Evolutionary conservation across 495 filamentous ascomycete species (phyloP).

Genomic region (Xylaria longipes): DNA sequence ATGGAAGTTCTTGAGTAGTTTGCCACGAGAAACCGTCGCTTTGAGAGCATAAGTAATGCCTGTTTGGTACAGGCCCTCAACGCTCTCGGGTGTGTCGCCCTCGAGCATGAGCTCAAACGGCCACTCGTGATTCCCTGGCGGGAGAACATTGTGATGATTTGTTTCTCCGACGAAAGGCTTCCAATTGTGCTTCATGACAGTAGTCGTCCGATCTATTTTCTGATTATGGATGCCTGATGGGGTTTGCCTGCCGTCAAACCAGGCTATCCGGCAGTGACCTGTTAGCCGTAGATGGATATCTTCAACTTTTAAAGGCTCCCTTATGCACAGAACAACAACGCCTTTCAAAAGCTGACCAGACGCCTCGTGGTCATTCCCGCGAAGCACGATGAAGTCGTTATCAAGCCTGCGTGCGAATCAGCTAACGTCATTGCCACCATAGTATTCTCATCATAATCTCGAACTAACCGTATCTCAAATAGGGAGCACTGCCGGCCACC

Average conservation of each 20-base stretch:
- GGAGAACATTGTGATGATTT: conserved; percentile 63
- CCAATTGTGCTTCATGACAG: conserved; percentile 56
- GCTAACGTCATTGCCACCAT: conserved; percentile 19
- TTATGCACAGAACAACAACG: conserved; percentile 75
- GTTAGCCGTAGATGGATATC: conserved; percentile 74
- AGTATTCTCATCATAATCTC: neutral
- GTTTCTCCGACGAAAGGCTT: conserved; percentile 54
- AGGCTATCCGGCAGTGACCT: conserved; percentile 72
- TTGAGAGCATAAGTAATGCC: conserved; percentile 88
- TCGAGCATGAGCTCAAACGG: conserved; percentile 82
- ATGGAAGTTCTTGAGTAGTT: conserved; percentile 79
- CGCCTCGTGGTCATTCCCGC: conserved; percentile 76
- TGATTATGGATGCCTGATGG: conserved; percentile 56
- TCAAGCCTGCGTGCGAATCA: conserved; percentile 64
- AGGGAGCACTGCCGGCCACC: conserved; percentile 51
- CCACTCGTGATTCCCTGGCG: conserved; percentile 87
- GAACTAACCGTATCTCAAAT: conserved; percentile 62
- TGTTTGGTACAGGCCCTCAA: conserved; percentile 82
- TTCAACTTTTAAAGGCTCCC: conserved; percentile 70
- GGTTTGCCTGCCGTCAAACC: conserved; percentile 56
- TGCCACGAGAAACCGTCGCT: conserved; percentile 80
- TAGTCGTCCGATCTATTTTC: conserved; percentile 51
- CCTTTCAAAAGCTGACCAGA: conserved; percentile 77
- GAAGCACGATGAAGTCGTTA: conserved; percentile 78
- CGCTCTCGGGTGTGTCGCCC: conserved; percentile 79